Percentiles rank a stretch among this genome's conserved stretches.
These are phyloP conservation scores for Pythium scleroteichum DNA, from an alignment of 352 stramenopile genomes.

Conservation along the genomic window DNA sequence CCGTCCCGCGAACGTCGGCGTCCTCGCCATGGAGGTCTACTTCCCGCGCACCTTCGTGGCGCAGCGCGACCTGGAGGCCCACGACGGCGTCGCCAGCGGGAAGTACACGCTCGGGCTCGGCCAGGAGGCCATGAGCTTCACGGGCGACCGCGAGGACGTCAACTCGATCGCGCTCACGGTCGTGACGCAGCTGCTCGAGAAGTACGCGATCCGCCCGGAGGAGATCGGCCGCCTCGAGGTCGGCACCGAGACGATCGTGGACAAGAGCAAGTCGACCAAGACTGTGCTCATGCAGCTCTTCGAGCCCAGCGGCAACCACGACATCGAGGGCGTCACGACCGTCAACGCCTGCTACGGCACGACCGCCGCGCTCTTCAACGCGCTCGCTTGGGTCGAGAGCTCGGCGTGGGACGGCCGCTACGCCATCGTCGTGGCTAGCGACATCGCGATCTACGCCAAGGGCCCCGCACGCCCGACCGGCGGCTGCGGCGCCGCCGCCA, in stretches of 20 bases:
- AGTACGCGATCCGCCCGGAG: constrained; percentile 48
- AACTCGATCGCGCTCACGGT: constrained; percentile 70
- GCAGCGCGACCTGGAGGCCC: constrained; percentile 94
- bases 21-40: constrained; percentile 97
- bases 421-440: constrained; percentile 94
- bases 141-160: constrained; percentile 70
- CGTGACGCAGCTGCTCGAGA: constrained; percentile 54
- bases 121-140: constrained; percentile 65
- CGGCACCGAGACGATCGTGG: constrained; percentile 95
- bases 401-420: constrained; percentile 92
- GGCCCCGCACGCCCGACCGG: constrained; percentile 89
- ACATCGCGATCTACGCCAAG: constrained; percentile 97
- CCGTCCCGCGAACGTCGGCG: constrained; percentile 88
- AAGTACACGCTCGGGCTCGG: constrained; percentile 75
- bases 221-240: constrained; percentile 95
- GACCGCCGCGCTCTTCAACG: constrained; percentile 97
- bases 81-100: constrained; percentile 77
- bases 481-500: constrained; percentile 93
- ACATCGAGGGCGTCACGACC: constrained; percentile 89
- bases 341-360: constrained; percentile 99
- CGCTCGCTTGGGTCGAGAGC: constrained; percentile 95
- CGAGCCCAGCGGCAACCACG: constrained; percentile 46
- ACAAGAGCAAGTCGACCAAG: constrained; percentile 87
- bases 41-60: constrained; percentile 93
- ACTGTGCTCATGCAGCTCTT: constrained; percentile 83